A percentile compares a stretch with the other conserved stretches of the same genome.
These are phyloP conservation scores for Magnolia changhungtana DNA, from an alignment of 164 flowering plant species.

Conservation along the genomic window DNA sequence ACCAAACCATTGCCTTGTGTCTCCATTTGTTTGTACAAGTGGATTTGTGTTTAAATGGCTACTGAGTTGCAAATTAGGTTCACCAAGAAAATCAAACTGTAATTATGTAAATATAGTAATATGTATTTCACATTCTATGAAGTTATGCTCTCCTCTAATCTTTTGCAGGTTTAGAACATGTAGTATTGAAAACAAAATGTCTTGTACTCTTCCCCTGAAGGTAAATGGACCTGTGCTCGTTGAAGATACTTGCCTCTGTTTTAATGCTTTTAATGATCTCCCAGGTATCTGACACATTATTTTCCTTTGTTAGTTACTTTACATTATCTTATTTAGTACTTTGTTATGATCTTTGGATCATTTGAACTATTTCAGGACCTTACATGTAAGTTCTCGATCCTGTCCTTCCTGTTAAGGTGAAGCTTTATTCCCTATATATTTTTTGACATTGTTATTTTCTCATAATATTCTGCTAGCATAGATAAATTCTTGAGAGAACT, in stretches of 20 bases:
- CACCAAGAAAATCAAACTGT: no score
- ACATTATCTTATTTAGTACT: background rate
- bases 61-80: no score
- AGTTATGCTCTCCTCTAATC: no score
- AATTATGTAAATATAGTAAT: no score
- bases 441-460: background rate
- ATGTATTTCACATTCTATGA: no score
- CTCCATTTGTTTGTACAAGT: no score
- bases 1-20: background rate
- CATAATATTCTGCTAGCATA: background rate
- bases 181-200: no score
- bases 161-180: no score
- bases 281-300: slow-evolving; percentile 49
- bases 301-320: background rate
- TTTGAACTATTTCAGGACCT: slow-evolving; percentile 64
- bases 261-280: slow-evolving; percentile 85
- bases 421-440: slow-evolving; percentile 1
- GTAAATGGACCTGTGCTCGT: no score
- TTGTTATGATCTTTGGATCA: background rate
- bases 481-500: background rate
- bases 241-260: no score
- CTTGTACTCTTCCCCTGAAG: no score
- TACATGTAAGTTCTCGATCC: slow-evolving; percentile 67
- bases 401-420: slow-evolving; percentile 10
- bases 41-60: no score